These are phyloP conservation scores for Ophiostoma quercus DNA, from an alignment of 2,329 filamentous ascomycete genomes.

Conservation along the genomic window DNA sequence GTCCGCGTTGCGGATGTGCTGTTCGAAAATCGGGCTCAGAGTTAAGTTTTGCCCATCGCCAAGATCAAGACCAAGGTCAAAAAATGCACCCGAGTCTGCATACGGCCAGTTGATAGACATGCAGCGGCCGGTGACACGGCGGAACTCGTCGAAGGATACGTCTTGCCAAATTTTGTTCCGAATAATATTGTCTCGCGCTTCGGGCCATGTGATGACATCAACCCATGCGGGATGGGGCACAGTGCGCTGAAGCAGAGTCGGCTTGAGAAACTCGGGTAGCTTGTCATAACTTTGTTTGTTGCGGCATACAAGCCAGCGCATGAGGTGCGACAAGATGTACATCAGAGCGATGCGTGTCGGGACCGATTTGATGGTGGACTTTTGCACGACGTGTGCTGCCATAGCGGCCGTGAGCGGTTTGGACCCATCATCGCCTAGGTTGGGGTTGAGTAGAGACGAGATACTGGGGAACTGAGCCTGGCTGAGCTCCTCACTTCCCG, in stretches of 20 bases:
- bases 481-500: constrained; percentile 18
- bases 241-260: constrained; percentile 29
- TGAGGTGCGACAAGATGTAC: constrained; percentile 25
- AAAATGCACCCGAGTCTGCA: constrained; percentile 20
- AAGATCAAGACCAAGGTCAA: constrained; percentile 16
- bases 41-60: constrained; percentile 21
- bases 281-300: constrained; percentile 29
- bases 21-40: constrained; percentile 23
- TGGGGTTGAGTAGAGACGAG: constrained; percentile 29
- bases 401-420: constrained; percentile 18
- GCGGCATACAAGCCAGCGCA: constrained; percentile 29
- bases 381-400: constrained; percentile 20
- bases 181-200: constrained; percentile 21
- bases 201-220: constrained; percentile 27
- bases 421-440: constrained; percentile 19
- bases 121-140: constrained; percentile 10
- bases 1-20: constrained; percentile 19
- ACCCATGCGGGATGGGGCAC: constrained; percentile 31
- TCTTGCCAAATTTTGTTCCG: constrained; percentile 15
- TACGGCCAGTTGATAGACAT: constrained; percentile 25
- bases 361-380: constrained; percentile 17
- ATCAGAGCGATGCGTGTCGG: constrained; percentile 28
- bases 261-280: constrained; percentile 29
- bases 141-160: constrained; percentile 19
- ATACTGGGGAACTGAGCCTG: constrained; percentile 30